Base-by-base conservation (phyloP, 148 eudicot species). In the Chenopodium berlandieri region DNA sequence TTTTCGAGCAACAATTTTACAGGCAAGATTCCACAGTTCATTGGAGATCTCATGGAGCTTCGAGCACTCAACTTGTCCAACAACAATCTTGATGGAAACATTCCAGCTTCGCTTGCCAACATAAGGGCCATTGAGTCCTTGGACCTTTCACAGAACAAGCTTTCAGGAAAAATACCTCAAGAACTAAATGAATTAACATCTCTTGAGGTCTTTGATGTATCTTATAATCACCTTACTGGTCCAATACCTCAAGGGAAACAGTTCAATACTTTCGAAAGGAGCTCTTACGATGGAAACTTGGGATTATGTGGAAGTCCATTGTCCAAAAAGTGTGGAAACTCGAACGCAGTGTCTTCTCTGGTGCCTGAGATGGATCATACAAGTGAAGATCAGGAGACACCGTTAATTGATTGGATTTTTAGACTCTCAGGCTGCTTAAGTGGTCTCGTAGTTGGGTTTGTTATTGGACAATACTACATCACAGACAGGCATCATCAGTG, bases 91-190 rank as follows among this genome's bases (percentile, higher is more conserved):
- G 9, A 8, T 5, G 89, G 90, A 0, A 4, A 13, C 0, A 83
- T 89, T 11, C 88, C 89, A 22, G 0, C 73, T 37, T 85, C 85
- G 16, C 56, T 85, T 54, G 82, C 80, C 22, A 76, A 77, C 65
- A 71, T 84, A 9, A 77, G 25, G 13, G 70, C 76, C n/a, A 85
- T 90, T 2, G 86, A 88, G 54, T 85, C 86, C 0, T 78, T 88
- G 31, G 89, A 90, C 74, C 83, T 88, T 27, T 88, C 90, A 6
- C 75, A 14, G 4, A 88, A 90, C 73, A 34, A 12, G 79, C 89
- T 88, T 66, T 79, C 89, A 0, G 89, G 89, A 3, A 58, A 73
- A 48, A 79, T 90, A 7, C 90, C 90, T 77, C 82, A 14, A 64
- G 23, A 34, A 56, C 71, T 89, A 11, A 37, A 71, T 14, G 73